phyloP scores from a whole-genome alignment of 192 early-diverging fungal genomes.

The Coemansia sp. region DNA sequence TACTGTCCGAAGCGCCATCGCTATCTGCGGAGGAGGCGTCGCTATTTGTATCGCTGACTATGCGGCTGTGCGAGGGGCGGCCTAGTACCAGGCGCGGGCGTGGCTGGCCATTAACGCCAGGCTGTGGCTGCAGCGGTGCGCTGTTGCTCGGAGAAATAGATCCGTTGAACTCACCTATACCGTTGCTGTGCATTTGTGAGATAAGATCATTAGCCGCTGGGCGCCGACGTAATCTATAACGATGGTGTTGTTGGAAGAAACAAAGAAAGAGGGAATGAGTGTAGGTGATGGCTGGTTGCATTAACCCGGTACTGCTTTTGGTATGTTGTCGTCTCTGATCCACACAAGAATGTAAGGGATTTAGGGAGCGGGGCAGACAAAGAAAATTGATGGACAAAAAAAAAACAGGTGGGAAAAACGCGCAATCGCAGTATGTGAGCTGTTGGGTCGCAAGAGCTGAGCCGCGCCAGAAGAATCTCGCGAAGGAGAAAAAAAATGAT shows the following conservation, averaged over 20 bases:
- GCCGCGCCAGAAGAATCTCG: background rate
- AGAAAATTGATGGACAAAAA: background rate
- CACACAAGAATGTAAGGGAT: constrained; percentile 3
- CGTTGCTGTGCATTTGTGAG: constrained; percentile 49
- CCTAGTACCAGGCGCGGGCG: constrained; percentile 32
- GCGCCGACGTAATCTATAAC: background rate
- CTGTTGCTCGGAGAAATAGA: constrained; percentile 10
- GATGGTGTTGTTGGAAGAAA: background rate
- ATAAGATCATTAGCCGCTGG: constrained; percentile 12
- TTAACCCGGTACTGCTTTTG: background rate
- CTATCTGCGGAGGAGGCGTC: constrained; percentile 33
- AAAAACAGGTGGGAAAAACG: background rate
- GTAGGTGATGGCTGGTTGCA: background rate
- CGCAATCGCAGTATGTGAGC: constrained; percentile 7
- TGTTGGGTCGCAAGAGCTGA: background rate
- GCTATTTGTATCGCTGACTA: constrained; percentile 54
- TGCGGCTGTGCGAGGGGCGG: constrained; percentile 39
- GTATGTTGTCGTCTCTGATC: background rate
- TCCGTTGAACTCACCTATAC: constrained; percentile 25
- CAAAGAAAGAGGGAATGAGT: background rate
- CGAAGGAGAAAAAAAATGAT: background rate
- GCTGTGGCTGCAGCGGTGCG: constrained; percentile 12
- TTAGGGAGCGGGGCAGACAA: background rate
- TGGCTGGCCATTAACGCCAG: constrained; percentile 8
- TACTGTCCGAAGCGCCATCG: constrained; percentile 32